Percentiles rank a stretch among this genome's conserved stretches.
These are phyloP conservation scores for Akanthomyces muscarius DNA, from an alignment of 2,329 filamentous ascomycete genomes.

Conservation along the genomic window DNA sequence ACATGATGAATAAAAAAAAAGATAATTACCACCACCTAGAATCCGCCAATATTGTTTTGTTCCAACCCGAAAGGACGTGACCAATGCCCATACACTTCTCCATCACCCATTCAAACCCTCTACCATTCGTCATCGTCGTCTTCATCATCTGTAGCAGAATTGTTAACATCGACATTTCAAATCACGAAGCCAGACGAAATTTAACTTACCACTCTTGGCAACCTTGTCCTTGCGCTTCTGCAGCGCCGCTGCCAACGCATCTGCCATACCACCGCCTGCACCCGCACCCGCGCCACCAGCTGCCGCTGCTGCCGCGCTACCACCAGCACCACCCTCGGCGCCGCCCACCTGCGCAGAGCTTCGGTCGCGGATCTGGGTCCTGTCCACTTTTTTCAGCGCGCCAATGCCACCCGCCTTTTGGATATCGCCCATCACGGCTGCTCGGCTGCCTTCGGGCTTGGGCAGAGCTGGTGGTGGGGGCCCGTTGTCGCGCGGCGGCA, in stretches of 20 bases:
- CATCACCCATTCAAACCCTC: constrained; percentile 12
- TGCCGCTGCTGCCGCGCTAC: constrained; percentile 48
- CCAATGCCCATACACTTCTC: background rate
- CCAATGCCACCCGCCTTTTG: constrained; percentile 64
- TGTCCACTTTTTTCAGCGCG: constrained; percentile 71
- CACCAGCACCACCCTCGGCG: constrained; percentile 45
- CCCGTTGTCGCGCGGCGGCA: constrained; percentile 56
- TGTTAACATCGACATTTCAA: constrained; percentile 18
- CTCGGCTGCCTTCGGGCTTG: constrained; percentile 43
- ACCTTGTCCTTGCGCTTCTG: constrained; percentile 90
- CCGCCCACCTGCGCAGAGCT: constrained; percentile 60
- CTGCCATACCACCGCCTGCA: constrained; percentile 66
- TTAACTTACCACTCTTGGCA: constrained; percentile 83
- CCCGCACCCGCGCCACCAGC: constrained; percentile 43
- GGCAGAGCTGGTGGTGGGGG: constrained; percentile 44
- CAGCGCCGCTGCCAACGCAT: constrained; percentile 73
- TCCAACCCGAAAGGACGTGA: background rate
- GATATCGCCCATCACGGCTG: constrained; percentile 67
- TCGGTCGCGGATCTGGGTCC: constrained; percentile 65
- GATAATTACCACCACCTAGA: background rate
- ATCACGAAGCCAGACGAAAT: background rate
- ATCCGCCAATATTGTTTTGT: background rate
- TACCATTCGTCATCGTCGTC: constrained; percentile 72
- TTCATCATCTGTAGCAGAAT: constrained; percentile 62
- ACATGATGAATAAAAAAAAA: background rate